Percentiles rank a stretch among this genome's conserved stretches.
Evolutionary conservation across 352 stramenopile species (phyloP).

Genomic region (Globisporangium middletonii): DNA sequence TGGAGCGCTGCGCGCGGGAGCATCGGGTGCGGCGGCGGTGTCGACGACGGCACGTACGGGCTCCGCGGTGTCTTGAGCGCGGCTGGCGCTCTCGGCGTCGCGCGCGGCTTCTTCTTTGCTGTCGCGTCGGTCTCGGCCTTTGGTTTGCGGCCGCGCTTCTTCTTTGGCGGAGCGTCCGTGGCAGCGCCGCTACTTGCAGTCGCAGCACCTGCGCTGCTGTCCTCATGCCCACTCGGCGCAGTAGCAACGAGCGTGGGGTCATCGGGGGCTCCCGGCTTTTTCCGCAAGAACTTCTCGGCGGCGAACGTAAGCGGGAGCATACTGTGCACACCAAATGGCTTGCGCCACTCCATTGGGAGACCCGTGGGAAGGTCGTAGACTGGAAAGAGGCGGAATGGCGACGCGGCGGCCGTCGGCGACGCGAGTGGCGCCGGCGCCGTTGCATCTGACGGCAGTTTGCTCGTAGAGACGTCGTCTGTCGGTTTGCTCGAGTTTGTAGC

Average conservation of each 20-base stretch:
- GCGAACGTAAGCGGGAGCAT: slow-evolving; percentile 47
- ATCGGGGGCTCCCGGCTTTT: slow-evolving; percentile 15
- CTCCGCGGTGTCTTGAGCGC: slow-evolving; percentile 9
- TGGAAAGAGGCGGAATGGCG: slow-evolving; percentile 27
- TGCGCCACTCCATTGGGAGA: slow-evolving; percentile 27
- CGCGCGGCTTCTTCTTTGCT: slow-evolving; percentile 3
- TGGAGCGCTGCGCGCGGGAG: slow-evolving; percentile 27
- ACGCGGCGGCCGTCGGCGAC: not conserved
- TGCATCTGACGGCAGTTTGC: not conserved
- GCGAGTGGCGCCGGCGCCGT: not conserved
- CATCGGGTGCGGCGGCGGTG: slow-evolving; percentile 26
- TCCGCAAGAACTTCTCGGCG: slow-evolving; percentile 50
- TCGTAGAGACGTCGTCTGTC: no score
- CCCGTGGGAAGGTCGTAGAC: slow-evolving; percentile 38
- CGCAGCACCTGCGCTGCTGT: not conserved
- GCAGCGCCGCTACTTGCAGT: not conserved
- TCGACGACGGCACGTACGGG: slow-evolving; percentile 32
- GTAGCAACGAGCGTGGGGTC: not conserved
- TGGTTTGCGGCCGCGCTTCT: slow-evolving; percentile 5
- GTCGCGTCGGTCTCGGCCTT: not conserved
- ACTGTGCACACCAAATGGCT: slow-evolving; percentile 33
- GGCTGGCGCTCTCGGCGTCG: slow-evolving; percentile 5
- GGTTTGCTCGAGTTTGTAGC: not conserved
- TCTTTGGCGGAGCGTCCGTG: slow-evolving; percentile 2
- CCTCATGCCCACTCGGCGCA: no score